Evolutionary conservation across 169 alveolate genomes (phyloP).

Genomic region (Cyclospora cayetanensis): DNA sequence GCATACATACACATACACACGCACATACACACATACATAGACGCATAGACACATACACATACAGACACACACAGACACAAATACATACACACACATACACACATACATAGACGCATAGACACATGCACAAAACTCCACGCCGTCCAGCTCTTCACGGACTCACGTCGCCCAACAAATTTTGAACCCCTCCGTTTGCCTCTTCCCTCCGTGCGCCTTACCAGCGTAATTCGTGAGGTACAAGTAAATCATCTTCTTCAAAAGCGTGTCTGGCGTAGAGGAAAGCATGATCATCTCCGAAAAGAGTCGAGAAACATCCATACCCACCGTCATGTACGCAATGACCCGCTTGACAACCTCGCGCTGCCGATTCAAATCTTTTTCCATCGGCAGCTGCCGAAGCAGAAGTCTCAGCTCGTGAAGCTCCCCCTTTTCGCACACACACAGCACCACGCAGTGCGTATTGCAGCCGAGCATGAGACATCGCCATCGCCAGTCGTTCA

Average conservation of each 20-base stretch:
- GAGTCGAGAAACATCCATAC: constrained; percentile 97
- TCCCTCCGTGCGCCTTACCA: constrained; percentile 61
- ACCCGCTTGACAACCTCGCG: constrained; percentile 92
- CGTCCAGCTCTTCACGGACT: no score
- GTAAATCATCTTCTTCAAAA: constrained; percentile 99
- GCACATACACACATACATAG: not conserved
- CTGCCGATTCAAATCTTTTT: constrained; percentile 86
- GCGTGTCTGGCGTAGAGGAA: constrained; percentile 96
- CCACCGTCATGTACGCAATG: constrained; percentile 90
- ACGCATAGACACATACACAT: not conserved
- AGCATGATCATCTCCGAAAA: constrained; percentile 98
- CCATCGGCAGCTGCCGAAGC: constrained; percentile 84
- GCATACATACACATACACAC: no score
- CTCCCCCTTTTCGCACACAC: no score
- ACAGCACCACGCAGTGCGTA: no score
- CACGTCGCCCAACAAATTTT: no score
- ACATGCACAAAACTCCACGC: not conserved
- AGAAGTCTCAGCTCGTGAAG: constrained; percentile 89
- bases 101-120: not conserved
- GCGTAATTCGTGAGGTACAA: constrained; percentile 95
- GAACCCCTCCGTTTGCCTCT: no score
- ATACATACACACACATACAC: no score
- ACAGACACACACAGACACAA: not conserved
- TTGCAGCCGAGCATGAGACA: no score
- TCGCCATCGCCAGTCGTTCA: no score